A percentile compares a stretch with the other conserved stretches of the same genome.
Conservation (phyloP, 129 eudicot species). For the Chrysanthemum lavandulifolium region DNA sequence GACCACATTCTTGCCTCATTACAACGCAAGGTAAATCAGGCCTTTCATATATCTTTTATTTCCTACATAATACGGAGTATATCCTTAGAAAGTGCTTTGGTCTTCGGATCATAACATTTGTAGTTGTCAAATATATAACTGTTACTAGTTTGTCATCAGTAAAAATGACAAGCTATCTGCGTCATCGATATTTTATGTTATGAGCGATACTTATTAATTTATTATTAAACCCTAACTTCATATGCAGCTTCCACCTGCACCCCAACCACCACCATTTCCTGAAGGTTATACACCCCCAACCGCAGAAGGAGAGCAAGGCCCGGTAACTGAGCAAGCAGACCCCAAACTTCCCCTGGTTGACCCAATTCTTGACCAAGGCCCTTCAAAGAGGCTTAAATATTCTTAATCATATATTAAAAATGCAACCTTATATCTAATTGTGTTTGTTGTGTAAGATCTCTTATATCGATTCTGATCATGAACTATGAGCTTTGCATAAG, state of each 20-base stretch:
- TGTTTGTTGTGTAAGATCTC: not conserved
- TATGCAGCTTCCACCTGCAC: slow-evolving; percentile 78
- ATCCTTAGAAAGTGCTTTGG: not conserved
- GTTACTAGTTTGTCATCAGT: no score
- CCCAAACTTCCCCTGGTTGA: slow-evolving; percentile 50
- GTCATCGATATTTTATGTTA: not conserved
- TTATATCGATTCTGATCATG: not conserved
- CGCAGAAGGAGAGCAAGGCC: slow-evolving; percentile 61
- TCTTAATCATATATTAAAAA: slow-evolving; percentile 7
- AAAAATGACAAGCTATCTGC: no score
- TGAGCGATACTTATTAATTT: not conserved
- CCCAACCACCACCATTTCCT: slow-evolving; percentile 90
- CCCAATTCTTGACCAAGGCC: slow-evolving; percentile 92
- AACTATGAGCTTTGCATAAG: not conserved
- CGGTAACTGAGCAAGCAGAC: slow-evolving; percentile 60
- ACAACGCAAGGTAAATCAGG: slow-evolving; percentile 70
- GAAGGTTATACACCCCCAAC: slow-evolving; percentile 77
- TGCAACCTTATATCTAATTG: not conserved
- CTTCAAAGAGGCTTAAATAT: slow-evolving; percentile 63
- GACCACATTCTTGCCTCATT: slow-evolving; percentile 78
- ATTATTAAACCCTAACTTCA: slow-evolving; percentile 13
- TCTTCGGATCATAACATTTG: not conserved
- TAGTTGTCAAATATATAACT: no score
- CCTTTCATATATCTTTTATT: not conserved
- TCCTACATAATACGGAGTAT: not conserved